Evolutionary conservation across 2,329 filamentous ascomycete genomes (phyloP).

Genomic region (Trichocomaceae sp.): DNA sequence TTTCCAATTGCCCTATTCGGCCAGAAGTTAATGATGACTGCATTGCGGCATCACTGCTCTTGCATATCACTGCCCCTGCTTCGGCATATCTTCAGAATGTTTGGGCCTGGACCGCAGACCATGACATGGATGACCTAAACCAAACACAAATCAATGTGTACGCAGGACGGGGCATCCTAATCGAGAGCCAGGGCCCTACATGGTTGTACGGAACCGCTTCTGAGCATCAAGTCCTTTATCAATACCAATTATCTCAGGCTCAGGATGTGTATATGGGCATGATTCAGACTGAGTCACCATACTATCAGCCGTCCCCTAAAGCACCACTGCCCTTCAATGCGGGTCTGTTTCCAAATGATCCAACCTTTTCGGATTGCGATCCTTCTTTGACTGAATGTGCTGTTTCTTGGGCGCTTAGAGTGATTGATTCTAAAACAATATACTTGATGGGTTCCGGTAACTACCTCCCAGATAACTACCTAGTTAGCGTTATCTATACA

Average conservation of each 20-base stretch:
- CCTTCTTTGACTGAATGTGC: not conserved
- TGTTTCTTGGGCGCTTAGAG: conserved; percentile 53
- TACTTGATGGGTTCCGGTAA: conserved; percentile 47
- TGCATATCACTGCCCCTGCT: conserved; percentile 57
- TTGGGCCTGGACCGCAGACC: conserved; percentile 30
- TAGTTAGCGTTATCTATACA: no score
- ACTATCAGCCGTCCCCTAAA: conserved; percentile 36
- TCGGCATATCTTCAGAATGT: conserved; percentile 29
- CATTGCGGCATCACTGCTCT: conserved; percentile 43
- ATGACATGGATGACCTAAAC: conserved; percentile 23
- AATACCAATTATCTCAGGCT: conserved; percentile 59
- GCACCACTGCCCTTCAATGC: not conserved
- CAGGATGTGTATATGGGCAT: conserved; percentile 47
- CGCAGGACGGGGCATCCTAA: conserved; percentile 46
- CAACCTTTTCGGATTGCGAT: conserved; percentile 43
- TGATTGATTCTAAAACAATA: conserved; percentile 52
- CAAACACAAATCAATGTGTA: conserved; percentile 60
- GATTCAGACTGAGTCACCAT: conserved; percentile 64
- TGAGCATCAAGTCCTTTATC: conserved; percentile 64
- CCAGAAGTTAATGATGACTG: conserved; percentile 21
- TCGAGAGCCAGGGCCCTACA: conserved; percentile 41
- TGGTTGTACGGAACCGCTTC: conserved; percentile 61
- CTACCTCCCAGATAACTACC: no score
- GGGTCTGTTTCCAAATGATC: conserved; percentile 27
- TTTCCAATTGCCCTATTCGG: conserved; percentile 26